Percentiles rank a stretch among this genome's conserved stretches.
phyloP scores from a whole-genome alignment of 306 rosid genomes.

The Ormosia emarginata region DNA sequence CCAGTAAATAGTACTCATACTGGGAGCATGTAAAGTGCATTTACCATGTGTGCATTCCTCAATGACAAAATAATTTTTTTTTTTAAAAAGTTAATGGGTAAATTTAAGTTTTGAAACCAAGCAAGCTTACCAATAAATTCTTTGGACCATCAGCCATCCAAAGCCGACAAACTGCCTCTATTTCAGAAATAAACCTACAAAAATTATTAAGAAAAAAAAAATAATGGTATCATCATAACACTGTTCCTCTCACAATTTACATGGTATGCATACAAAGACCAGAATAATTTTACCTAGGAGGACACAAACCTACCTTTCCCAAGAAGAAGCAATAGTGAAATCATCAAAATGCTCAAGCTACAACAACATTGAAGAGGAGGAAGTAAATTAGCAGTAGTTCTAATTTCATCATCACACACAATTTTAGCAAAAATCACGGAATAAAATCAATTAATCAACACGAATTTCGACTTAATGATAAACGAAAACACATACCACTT shows the following conservation, averaged over 20 bases:
- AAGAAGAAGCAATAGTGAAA: conserved; percentile 81
- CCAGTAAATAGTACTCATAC: neutral
- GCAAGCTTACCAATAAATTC: conserved; percentile 62
- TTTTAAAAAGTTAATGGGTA: neutral
- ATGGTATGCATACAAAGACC: neutral
- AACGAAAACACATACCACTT: conserved; percentile 29
- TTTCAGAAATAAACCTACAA: conserved; percentile 75
- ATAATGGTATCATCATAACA: neutral
- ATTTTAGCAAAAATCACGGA: neutral
- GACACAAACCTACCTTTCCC: conserved; percentile 81
- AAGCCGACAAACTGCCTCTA: conserved; percentile 73
- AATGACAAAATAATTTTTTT: neutral
- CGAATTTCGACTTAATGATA: neutral
- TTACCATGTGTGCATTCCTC: neutral
- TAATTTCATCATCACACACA: neutral
- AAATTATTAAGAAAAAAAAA: neutral
- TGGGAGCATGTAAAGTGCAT: neutral
- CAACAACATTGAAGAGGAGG: neutral
- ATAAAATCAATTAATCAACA: neutral
- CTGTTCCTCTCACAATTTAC: neutral
- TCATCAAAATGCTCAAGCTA: conserved; percentile 85
- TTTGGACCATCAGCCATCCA: conserved; percentile 77
- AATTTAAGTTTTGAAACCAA: conserved; percentile 7
- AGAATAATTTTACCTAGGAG: neutral
- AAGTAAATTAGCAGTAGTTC: neutral